These are phyloP conservation scores for Linanthus parryae DNA, from an alignment of 148 eudicot genomes.

Conservation along the genomic window DNA sequence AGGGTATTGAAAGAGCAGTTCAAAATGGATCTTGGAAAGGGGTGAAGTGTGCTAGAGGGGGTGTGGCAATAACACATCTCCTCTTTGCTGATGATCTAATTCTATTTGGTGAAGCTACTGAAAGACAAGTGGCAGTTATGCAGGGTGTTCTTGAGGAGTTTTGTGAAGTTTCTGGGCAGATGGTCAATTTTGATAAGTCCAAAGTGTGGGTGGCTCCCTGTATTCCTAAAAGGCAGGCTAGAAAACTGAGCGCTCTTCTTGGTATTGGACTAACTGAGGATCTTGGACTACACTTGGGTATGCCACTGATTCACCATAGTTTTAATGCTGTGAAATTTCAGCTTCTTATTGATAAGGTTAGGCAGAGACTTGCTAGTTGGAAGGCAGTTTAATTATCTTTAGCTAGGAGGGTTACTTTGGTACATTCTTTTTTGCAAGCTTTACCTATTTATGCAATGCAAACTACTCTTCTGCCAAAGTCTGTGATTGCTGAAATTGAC, in stretches of 20 bases:
- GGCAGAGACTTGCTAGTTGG: neutral
- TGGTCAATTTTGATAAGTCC: neutral
- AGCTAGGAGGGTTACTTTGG: neutral
- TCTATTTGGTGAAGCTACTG: neutral
- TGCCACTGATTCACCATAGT: neutral
- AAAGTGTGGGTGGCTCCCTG: neutral
- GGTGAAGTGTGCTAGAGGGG: too few relatives aligned
- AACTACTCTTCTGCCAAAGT: neutral
- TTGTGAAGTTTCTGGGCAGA: neutral
- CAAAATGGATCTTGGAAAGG: too few relatives aligned
- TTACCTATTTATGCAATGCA: neutral
- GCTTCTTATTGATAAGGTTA: neutral
- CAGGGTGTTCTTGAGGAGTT: neutral
- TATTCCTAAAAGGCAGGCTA: neutral
- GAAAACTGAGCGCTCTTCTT: neutral
- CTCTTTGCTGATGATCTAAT: neutral
- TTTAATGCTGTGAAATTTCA: neutral
- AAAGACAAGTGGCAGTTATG: neutral
- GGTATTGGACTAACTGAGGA: neutral
- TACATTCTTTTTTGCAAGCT: neutral
- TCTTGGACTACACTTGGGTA: neutral
- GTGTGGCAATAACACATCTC: too few relatives aligned
- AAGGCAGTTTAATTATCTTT: neutral
- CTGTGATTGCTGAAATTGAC: neutral
- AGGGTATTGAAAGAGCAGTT: too few relatives aligned